Evolutionary conservation across 768 basidiomycete genomes (phyloP).

Genomic region (Lanmaoa rubissima): DNA sequence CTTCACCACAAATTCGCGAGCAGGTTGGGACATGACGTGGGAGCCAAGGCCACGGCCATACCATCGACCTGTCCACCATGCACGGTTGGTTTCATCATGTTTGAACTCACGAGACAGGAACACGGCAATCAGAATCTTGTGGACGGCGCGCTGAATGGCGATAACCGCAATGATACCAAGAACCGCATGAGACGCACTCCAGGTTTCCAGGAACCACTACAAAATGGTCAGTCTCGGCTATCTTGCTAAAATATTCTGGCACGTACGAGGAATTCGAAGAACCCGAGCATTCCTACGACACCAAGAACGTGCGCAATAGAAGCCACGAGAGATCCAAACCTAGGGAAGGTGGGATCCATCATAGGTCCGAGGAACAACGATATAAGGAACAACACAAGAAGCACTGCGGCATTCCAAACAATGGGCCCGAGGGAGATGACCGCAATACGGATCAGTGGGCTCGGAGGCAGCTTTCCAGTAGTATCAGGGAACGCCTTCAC

Average conservation of each 20-base stretch:
- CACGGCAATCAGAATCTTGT: constrained; percentile 92
- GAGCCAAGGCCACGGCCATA: constrained; percentile 90
- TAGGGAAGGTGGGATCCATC: constrained; percentile 77
- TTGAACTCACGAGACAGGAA: constrained; percentile 98
- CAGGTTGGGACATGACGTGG: constrained; percentile 96
- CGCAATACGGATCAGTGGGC: constrained; percentile 88
- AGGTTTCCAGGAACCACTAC: constrained; percentile 92
- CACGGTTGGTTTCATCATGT: constrained; percentile 97
- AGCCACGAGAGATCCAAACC: constrained; percentile 92
- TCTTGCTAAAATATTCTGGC: neutral
- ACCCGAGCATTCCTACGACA: constrained; percentile 83
- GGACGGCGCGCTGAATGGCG: constrained; percentile 85
- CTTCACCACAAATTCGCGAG: constrained; percentile 96
- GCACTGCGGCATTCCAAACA: constrained; percentile 89
- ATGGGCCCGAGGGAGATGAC: constrained; percentile 93
- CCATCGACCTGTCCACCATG: constrained; percentile 99
- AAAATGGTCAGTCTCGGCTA: constrained; percentile 12
- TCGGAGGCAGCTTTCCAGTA: constrained; percentile 64
- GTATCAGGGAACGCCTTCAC: constrained; percentile 80
- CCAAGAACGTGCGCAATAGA: constrained; percentile 83
- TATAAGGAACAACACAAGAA: constrained; percentile 84
- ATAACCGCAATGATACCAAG: constrained; percentile 91
- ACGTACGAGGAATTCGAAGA: constrained; percentile 94
- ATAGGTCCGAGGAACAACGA: constrained; percentile 93
- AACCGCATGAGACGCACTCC: constrained; percentile 90